phyloP scores from a whole-genome alignment of 2,329 filamentous ascomycete species.

The Metarhizium robertsii region DNA sequence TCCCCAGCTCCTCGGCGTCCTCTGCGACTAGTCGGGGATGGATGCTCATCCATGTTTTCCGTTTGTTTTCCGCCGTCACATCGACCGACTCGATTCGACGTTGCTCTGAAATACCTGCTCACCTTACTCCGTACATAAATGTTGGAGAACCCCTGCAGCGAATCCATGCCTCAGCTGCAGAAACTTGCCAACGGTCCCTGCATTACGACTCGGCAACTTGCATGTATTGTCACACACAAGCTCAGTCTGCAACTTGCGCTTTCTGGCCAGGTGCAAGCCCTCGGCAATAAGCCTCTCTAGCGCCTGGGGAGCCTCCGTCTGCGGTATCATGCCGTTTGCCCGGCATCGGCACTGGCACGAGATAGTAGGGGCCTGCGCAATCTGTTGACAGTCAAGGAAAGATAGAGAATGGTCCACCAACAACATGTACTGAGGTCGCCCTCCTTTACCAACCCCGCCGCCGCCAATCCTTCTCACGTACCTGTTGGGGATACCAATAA shows the following conservation, averaged over 20 bases:
- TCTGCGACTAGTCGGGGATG: no score
- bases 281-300: no score
- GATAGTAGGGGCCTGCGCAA: background rate
- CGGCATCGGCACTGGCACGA: background rate
- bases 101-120: no score
- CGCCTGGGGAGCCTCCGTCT: background rate
- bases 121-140: no score
- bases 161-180: background rate
- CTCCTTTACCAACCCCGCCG: background rate
- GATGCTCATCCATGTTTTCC: no score
- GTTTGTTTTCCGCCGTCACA: no score
- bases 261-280: no score
- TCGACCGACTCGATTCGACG: no score
- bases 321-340: background rate
- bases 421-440: background rate
- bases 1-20: no score
- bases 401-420: background rate
- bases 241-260: no score
- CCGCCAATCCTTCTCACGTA: background rate
- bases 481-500: background rate
- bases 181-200: background rate
- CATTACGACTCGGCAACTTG: no score
- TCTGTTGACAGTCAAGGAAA: background rate
- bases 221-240: no score
- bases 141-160: background rate